Evolutionary conservation across 2,329 filamentous ascomycete species (phyloP), one percentile per base, ranked within the genome.

Genomic region (Colletotrichum plurivorum): DNA sequence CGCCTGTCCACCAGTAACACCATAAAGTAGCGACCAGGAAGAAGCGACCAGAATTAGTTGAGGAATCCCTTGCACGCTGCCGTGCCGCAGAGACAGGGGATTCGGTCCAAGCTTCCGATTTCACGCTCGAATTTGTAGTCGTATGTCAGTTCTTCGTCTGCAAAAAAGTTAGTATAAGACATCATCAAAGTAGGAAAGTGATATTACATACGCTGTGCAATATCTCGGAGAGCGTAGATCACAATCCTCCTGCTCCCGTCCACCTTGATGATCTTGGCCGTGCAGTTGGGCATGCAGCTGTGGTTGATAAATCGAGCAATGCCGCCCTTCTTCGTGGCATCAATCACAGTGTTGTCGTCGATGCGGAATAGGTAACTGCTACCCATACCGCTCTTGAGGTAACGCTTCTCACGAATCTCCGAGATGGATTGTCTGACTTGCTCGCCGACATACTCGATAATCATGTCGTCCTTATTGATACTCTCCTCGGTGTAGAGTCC

Each of bases 111-210:
- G 74, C 94, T 97, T 76, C 94, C 94, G 77, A 97, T 94, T 82
- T 99, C 96, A 75, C 96, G 93, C 84, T 99, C 96, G 80, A 99
- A 99, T 82, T 99, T 99, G 88, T 99, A 99, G 85, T 99, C 96
- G 84, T 99, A 99, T 2, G 96, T 99, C 79, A 99, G 90, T 85
- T 99, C 96, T 83, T 99, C 96, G 79, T 98, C 96, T 99, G 77
- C 71, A 78, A 73, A 67, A 72, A 64, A 60, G 72, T 79, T 71
- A 77, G 77, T 70, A 65, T 63, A 58, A 16, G 25, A 25, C 54
- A 39, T 36, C 27, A 49, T 36, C 27, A 49, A 22, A 49, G 18
- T 16, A 20, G 8, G 46, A 5, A 8, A 12, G 13, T 7, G 7
- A 5, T 15, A 54, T 46, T 52, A 90, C 93, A 86, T 89, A 98